Conservation (phyloP, 129 eudicot genomes). For the Pulicaria dysenterica region DNA sequence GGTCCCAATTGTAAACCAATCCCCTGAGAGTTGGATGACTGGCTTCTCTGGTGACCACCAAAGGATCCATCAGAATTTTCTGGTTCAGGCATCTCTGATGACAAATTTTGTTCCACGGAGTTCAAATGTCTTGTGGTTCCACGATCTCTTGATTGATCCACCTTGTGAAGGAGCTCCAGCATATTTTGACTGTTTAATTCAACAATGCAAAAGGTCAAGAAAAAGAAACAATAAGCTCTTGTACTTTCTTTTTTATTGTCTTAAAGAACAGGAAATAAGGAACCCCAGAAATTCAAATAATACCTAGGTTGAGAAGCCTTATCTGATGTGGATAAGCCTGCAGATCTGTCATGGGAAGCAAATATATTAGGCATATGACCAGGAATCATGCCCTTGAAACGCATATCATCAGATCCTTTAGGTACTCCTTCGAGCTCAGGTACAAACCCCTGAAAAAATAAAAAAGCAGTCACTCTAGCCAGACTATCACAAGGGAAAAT, state of each 20-base stretch:
- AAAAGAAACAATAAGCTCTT: constrained; percentile 5
- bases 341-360: constrained; percentile 44
- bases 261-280: not conserved
- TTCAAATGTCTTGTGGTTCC: constrained; percentile 33
- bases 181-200: constrained; percentile 65
- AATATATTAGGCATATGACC: constrained; percentile 45
- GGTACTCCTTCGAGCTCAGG: constrained; percentile 47
- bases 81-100: constrained; percentile 57
- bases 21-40: constrained; percentile 71
- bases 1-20: constrained; percentile 90
- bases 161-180: constrained; percentile 93
- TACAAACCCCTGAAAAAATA: constrained; percentile 46
- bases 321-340: constrained; percentile 40
- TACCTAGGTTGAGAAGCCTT: constrained; percentile 66
- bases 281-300: not conserved
- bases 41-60: constrained; percentile 57
- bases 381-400: constrained; percentile 50
- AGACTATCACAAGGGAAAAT: not conserved
- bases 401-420: constrained; percentile 51
- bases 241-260: constrained; percentile 10
- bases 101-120: constrained; percentile 48
- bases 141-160: constrained; percentile 70
- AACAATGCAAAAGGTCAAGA: constrained; percentile 16
- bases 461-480: constrained; percentile 31
- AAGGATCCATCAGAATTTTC: constrained; percentile 63